These are phyloP conservation scores for Euphrasia arctica DNA, from an alignment of 305 asterid species.

Conservation along the genomic window DNA sequence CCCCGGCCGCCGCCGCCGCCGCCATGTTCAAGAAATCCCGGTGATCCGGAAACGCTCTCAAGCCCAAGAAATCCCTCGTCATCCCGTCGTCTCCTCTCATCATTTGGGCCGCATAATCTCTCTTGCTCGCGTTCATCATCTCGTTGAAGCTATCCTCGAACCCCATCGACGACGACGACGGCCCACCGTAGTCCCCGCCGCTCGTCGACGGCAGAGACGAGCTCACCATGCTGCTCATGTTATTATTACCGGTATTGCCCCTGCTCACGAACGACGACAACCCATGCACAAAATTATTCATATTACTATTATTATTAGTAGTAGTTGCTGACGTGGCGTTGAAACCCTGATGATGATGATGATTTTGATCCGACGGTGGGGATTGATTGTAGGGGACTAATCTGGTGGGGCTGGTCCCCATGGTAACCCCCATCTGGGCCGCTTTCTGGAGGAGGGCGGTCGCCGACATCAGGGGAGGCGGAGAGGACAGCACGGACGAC, in stretches of 20 bases:
- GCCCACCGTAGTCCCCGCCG: conserved; percentile 31
- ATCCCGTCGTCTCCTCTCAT: conserved; percentile 37
- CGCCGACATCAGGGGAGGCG: conserved; percentile 58
- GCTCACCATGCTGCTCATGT: conserved; percentile 24
- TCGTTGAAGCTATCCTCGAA: conserved; percentile 36
- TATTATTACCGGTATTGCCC: neutral
- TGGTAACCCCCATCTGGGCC: conserved; percentile 65
- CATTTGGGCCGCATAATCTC: conserved; percentile 29
- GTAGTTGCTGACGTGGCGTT: conserved; percentile 31
- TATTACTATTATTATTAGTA: neutral
- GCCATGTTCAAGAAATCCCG: conserved; percentile 47
- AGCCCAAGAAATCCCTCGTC: conserved; percentile 67
- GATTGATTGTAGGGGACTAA: neutral
- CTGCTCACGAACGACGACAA: conserved; percentile 18
- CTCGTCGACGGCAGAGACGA: conserved; percentile 28
- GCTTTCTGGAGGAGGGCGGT: conserved; percentile 77
- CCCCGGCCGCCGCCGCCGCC: conserved; percentile 21
- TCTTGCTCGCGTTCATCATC: conserved; percentile 29
- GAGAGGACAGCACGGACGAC: conserved; percentile 2
- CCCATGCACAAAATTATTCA: conserved; percentile 19
- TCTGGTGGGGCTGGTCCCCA: conserved; percentile 21
- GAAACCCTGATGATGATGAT: conserved; percentile 45
- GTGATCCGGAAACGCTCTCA: conserved; percentile 44
- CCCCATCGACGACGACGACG: conserved; percentile 11
- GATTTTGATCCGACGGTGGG: conserved; percentile 5